phyloP scores from a whole-genome alignment of 495 filamentous ascomycete genomes.

The Cercophora scortea region DNA sequence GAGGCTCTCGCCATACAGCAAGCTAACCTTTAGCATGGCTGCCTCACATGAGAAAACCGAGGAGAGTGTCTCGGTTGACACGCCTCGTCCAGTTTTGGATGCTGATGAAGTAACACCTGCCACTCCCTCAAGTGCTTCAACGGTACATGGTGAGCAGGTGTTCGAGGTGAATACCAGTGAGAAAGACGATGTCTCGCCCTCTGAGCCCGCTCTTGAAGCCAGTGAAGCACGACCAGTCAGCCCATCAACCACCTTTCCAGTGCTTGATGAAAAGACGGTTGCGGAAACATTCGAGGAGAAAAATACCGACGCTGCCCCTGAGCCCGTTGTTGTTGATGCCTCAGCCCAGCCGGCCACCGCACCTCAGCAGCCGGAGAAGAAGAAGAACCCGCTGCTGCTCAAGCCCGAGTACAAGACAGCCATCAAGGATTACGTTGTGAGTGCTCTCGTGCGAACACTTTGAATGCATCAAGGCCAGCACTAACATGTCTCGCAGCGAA shows the following conservation, averaged over 20 bases:
- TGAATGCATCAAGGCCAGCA: neutral
- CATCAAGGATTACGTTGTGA: conserved; percentile 29
- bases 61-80: no score
- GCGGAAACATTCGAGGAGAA: no score
- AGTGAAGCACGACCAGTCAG: no score
- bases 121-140: no score
- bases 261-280: neutral
- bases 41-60: no score
- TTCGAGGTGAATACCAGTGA: no score
- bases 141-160: no score
- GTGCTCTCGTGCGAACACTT: neutral
- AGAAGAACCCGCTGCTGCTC: conserved; percentile 12
- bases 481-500: conserved; percentile 25
- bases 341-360: neutral
- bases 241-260: neutral
- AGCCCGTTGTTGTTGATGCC: neutral
- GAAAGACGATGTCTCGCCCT: neutral
- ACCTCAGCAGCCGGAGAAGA: conserved; percentile 1
- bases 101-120: no score
- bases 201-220: neutral
- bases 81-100: no score
- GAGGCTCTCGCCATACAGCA: no score
- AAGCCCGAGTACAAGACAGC: conserved; percentile 19
- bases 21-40: no score
- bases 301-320: neutral